A percentile compares a stretch with the other conserved stretches of the same genome.
phyloP scores from a whole-genome alignment of 208 protist genomes.

The Acanthamoeba lenticulata region DNA sequence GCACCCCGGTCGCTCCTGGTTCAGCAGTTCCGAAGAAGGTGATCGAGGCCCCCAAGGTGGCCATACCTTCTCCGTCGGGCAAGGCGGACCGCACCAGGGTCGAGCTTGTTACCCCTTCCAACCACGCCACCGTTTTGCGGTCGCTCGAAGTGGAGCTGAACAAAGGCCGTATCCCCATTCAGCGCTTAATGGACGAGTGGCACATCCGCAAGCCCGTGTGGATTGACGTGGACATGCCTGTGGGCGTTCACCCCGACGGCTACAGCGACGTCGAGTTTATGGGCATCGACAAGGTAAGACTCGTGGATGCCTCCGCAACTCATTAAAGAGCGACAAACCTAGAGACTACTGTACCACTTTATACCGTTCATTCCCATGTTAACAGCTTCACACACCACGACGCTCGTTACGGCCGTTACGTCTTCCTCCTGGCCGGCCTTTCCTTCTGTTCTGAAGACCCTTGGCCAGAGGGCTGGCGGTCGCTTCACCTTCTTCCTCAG shows the following conservation, averaged over 20 bases:
- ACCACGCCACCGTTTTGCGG: conserved; percentile 39
- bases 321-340: too few relatives aligned
- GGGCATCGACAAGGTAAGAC: not conserved
- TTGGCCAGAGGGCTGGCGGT: too few relatives aligned
- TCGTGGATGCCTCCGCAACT: not conserved
- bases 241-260: not conserved
- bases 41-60: not conserved
- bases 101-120: not conserved
- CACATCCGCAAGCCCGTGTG: conserved; percentile 18
- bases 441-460: too few relatives aligned
- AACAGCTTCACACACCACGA: too few relatives aligned
- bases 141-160: not conserved
- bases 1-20: not conserved
- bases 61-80: not conserved
- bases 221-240: conserved; percentile 6
- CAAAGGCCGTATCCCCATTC: conserved; percentile 26
- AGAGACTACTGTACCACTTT: too few relatives aligned
- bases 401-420: too few relatives aligned
- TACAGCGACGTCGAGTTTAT: conserved; percentile 26
- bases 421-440: too few relatives aligned
- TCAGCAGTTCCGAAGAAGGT: not conserved
- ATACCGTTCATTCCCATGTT: too few relatives aligned
- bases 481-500: too few relatives aligned
- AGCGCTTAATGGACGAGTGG: not conserved
- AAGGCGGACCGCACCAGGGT: not conserved